phyloP scores from a whole-genome alignment of 805 yeast species.

The Candida andamanensis region DNA sequence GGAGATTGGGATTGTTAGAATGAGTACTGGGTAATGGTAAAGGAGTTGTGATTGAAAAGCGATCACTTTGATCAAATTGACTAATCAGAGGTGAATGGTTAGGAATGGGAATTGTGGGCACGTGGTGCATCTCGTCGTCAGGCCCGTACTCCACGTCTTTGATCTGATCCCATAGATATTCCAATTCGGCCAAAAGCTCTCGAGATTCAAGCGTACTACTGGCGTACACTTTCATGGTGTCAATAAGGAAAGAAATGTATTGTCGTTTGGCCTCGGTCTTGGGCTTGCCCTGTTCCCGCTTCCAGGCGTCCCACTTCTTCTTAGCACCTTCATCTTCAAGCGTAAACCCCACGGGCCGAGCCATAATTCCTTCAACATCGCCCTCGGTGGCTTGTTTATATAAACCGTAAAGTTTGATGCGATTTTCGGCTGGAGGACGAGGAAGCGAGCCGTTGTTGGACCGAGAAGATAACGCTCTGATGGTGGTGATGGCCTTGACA shows the following conservation, averaged over 20 bases:
- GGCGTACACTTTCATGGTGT: conserved; percentile 68
- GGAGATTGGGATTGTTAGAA: conserved; percentile 25
- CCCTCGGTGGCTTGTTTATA: conserved; percentile 92
- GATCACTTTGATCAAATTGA: conserved; percentile 23
- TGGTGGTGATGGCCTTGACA: conserved; percentile 76
- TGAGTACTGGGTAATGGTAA: conserved; percentile 24
- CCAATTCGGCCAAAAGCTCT: conserved; percentile 62
- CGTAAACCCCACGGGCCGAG: conserved; percentile 55
- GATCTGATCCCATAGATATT: conserved; percentile 70
- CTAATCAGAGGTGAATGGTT: conserved; percentile 31
- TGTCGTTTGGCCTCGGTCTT: conserved; percentile 68
- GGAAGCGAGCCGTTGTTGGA: conserved; percentile 61
- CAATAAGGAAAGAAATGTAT: conserved; percentile 63
- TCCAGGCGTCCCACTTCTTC: conserved; percentile 86
- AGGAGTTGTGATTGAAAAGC: conserved; percentile 34
- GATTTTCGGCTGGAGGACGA: conserved; percentile 67
- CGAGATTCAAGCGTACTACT: conserved; percentile 62
- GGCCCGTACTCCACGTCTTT: conserved; percentile 38
- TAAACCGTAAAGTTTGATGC: conserved; percentile 70
- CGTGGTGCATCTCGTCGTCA: conserved; percentile 26
- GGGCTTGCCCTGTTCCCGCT: conserved; percentile 60
- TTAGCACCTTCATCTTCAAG: conserved; percentile 64
- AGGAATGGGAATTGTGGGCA: conserved; percentile 21
- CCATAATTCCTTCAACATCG: conserved; percentile 64
- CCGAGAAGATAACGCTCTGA: conserved; percentile 63